phyloP scores from a whole-genome alignment of 1,139 yeast genomes.

The Lodderomyces metapsilosis region DNA sequence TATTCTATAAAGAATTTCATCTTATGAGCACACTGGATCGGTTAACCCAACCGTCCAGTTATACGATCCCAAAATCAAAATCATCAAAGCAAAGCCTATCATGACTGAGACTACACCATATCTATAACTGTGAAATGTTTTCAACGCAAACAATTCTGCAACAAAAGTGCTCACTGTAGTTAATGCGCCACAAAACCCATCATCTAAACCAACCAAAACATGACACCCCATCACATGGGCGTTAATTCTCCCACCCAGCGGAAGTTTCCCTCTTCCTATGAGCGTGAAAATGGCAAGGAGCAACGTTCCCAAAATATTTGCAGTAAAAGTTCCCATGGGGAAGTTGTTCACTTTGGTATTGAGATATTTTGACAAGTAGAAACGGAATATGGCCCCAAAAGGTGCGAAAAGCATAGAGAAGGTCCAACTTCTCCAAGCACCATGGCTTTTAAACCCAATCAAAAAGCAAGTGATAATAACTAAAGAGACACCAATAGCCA shows the following conservation, averaged over 20 bases:
- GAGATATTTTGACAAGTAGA: constrained; percentile 47
- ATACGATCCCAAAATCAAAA: constrained; percentile 55
- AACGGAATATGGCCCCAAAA: constrained; percentile 62
- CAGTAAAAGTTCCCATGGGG: constrained; percentile 74
- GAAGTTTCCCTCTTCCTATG: constrained; percentile 44
- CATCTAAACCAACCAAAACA: constrained; percentile 55
- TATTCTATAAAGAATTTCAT: neutral
- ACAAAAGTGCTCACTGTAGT: constrained; percentile 80
- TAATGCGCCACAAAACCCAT: constrained; percentile 76
- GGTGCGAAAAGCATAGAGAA: constrained; percentile 61
- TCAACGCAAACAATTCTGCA: constrained; percentile 55
- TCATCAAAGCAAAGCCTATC: constrained; percentile 36
- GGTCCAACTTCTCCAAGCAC: constrained; percentile 63
- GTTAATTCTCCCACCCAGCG: constrained; percentile 25
- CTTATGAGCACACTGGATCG: constrained; percentile 21
- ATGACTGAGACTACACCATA: constrained; percentile 41
- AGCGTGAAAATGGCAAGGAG: constrained; percentile 57
- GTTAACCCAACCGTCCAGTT: constrained; percentile 47
- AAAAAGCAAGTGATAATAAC: constrained; percentile 48
- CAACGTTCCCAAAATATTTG: constrained; percentile 60
- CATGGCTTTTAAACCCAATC: constrained; percentile 31
- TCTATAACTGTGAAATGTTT: constrained; percentile 27
- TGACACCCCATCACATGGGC: constrained; percentile 41
- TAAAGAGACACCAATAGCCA: constrained; percentile 25
- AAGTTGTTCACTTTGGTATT: constrained; percentile 45